phyloP scores from a whole-genome alignment of 257 asterid genomes.

The Capsicum rhomboideum region DNA sequence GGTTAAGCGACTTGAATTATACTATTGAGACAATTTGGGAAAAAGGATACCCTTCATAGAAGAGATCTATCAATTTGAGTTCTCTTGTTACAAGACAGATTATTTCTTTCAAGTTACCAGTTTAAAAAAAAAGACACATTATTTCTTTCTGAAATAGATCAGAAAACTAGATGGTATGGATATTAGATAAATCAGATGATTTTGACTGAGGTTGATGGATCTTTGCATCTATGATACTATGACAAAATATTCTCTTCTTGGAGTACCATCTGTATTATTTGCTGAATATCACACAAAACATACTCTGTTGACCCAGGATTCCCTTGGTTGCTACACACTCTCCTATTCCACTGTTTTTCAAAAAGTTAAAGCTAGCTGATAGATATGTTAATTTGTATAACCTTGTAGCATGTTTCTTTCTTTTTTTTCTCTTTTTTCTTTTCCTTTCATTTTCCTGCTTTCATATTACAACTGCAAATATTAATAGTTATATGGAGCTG shows the following conservation, averaged over 20 bases:
- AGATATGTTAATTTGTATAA: background rate
- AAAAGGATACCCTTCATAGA: too few species aligned
- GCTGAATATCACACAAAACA: background rate
- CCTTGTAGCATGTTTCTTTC: too few species aligned
- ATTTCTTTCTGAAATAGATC: too few species aligned
- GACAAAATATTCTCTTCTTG: background rate
- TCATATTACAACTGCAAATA: constrained; percentile 38
- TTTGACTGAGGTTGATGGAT: background rate
- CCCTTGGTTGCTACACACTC: background rate
- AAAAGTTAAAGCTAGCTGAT: background rate
- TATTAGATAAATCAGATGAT: too few species aligned
- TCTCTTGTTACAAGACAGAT: too few species aligned
- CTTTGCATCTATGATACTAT: background rate
- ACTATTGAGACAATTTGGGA: too few species aligned
- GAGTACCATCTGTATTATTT: background rate
- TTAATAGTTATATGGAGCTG: constrained; percentile 50
- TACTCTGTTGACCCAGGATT: background rate
- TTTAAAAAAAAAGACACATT: too few species aligned
- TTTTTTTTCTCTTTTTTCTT: too few species aligned
- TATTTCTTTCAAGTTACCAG: too few species aligned
- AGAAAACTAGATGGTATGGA: too few species aligned
- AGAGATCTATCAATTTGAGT: too few species aligned
- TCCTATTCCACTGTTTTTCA: background rate
- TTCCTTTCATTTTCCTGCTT: constrained; percentile 9
- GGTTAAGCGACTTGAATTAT: too few species aligned